phyloP scores from a whole-genome alignment of 1,284 basidiomycete genomes.

The Uromyces viciae-fabae region DNA sequence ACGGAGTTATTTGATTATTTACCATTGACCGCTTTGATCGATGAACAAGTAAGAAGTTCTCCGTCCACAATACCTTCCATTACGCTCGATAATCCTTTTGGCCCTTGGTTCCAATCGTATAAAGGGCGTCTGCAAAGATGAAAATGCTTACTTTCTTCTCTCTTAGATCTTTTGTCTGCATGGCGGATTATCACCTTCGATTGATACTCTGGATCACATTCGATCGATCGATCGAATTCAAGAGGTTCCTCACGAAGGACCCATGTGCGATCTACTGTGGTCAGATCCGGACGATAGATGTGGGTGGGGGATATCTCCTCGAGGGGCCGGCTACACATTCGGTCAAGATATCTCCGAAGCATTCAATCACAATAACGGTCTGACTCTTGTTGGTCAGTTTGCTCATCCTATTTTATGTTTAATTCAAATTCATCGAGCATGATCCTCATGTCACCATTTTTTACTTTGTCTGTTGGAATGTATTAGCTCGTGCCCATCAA shows the following conservation, averaged over 20 bases:
- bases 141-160: conserved; percentile 12
- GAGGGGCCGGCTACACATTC: conserved; percentile 98
- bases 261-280: conserved; percentile 99
- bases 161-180: conserved; percentile 97
- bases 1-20: conserved; percentile 98
- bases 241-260: conserved; percentile 97
- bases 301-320: conserved; percentile 98
- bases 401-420: neutral
- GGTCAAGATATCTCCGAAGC: conserved; percentile 98
- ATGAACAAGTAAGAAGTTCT: conserved; percentile 77
- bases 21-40: conserved; percentile 92
- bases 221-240: conserved; percentile 97
- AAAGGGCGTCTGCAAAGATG: neutral
- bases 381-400: conserved; percentile 72
- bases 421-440: neutral
- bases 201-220: conserved; percentile 98
- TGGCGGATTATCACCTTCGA: conserved; percentile 95
- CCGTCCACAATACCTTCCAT: neutral
- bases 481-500: conserved; percentile 78
- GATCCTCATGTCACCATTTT: too few species aligned
- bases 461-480: too few species aligned
- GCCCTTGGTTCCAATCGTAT: neutral
- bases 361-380: conserved; percentile 98
- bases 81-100: neutral
- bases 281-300: conserved; percentile 98